Percentiles rank a stretch among this genome's conserved stretches.
These are phyloP conservation scores for Yarrowia yakushimensis DNA, from an alignment of 805 yeast genomes.

Conservation along the genomic window DNA sequence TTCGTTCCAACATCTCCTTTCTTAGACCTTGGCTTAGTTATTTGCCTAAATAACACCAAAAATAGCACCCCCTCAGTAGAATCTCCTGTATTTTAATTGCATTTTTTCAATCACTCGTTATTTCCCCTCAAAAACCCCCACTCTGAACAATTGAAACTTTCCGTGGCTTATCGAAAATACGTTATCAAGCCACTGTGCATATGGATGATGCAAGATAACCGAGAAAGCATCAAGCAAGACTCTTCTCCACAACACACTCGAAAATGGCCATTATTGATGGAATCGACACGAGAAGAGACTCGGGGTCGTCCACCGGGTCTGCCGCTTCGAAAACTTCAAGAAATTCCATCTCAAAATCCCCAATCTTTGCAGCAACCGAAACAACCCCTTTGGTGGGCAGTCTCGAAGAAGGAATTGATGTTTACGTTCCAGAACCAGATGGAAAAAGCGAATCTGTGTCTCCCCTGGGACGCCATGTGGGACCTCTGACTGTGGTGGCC, in stretches of 20 bases:
- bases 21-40: too few relatives aligned
- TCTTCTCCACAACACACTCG: background rate
- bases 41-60: too few relatives aligned
- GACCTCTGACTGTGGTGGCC: background rate
- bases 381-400: background rate
- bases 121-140: background rate
- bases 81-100: too few relatives aligned
- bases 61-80: too few relatives aligned
- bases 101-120: too few relatives aligned
- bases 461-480: background rate
- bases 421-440: background rate
- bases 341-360: background rate
- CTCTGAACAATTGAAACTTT: background rate
- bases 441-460: background rate
- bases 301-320: background rate
- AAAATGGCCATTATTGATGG: background rate
- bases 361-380: background rate
- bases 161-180: background rate
- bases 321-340: background rate
- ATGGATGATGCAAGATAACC: constrained; percentile 3
- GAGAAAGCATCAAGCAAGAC: background rate
- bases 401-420: background rate
- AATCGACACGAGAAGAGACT: background rate
- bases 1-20: too few relatives aligned
- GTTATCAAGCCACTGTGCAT: constrained; percentile 21